Base-by-base conservation (phyloP, 805 yeast genomes). In the Scheffersomyces ergatensis region DNA sequence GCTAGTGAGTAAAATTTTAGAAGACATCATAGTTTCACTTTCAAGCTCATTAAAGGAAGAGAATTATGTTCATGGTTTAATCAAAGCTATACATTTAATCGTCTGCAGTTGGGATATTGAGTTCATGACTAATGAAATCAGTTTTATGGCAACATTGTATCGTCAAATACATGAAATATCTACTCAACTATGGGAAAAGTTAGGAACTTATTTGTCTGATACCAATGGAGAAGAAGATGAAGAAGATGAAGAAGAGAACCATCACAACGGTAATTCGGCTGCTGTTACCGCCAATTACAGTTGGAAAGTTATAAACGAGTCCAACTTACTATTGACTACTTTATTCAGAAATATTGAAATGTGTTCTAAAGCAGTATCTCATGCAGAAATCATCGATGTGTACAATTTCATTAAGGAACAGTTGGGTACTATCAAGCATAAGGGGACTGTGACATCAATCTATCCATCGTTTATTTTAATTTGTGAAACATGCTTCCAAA, bases 361-460 rank as follows among this genome's bases (percentile, higher is more conserved):
- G 8, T 19, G 29, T 19, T n/a, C 15, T 16, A 17, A 33, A 12
- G 23, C 19, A 23, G 8, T 36, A 15, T 13, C 33, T 17, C 35
- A 5, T 35, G 49, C 48, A 2, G 30, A 34, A 6, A 54, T 75
- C n/a, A 37, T 66, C 12, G 36, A 47, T 3, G 50, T 71, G 23
- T 87, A 93, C 9, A 72, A 76, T 1, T 53, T 83, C 5, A 58
- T 88, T 2, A 70, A 85, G 42, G 74, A 67, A 9, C 95, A 89
- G 55, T 65, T 93, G 26, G 74, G 87, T 3, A 70, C 80, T 0
- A 83, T 90, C 16, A 78, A 90, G 34, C 98, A 93, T 51, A 76
- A 95, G 45, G 98, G 98, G 24, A 96, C 97, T 0, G 87, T 92
- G 46, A 83, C 95, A 8, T 82, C 97, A 0, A 84, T 90, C 0